These are phyloP conservation scores for Candida pseudoviswanathii DNA, from an alignment of 1,139 yeast species.

Conservation along the genomic window DNA sequence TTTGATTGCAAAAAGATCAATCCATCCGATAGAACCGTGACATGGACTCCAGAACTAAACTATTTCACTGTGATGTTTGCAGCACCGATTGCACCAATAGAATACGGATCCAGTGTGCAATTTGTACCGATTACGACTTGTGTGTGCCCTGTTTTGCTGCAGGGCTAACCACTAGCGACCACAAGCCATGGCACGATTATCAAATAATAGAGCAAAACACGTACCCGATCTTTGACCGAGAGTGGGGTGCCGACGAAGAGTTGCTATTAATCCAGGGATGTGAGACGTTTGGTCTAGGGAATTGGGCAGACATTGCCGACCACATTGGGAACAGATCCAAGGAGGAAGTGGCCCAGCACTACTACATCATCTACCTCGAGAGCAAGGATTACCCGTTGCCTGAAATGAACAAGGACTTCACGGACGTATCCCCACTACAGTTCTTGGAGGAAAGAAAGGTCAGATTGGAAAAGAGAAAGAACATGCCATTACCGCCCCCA, in stretches of 20 bases:
- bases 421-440: constrained; percentile 62
- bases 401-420: constrained; percentile 71
- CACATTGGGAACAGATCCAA: constrained; percentile 90
- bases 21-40: not conserved
- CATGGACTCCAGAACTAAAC: constrained; percentile 39
- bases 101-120: constrained; percentile 88
- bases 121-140: constrained; percentile 88
- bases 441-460: constrained; percentile 69
- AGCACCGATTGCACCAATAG: constrained; percentile 92
- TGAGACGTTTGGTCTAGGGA: constrained; percentile 88
- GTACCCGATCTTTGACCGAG: constrained; percentile 84
- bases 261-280: constrained; percentile 85
- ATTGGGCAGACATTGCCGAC: constrained; percentile 96
- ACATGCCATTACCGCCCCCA: constrained; percentile 71
- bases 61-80: constrained; percentile 94
- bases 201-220: constrained; percentile 91
- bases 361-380: constrained; percentile 67
- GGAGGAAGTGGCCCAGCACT: constrained; percentile 89
- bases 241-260: constrained; percentile 99
- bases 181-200: constrained; percentile 94
- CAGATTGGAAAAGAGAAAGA: constrained; percentile 70
- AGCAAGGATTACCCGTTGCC: constrained; percentile 79
- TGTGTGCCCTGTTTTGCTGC: constrained; percentile 96
- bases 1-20: constrained; percentile 10
- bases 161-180: constrained; percentile 80